Evolutionary conservation across 345 rosid genomes (phyloP).

Genomic region (Salix arbutifolia): DNA sequence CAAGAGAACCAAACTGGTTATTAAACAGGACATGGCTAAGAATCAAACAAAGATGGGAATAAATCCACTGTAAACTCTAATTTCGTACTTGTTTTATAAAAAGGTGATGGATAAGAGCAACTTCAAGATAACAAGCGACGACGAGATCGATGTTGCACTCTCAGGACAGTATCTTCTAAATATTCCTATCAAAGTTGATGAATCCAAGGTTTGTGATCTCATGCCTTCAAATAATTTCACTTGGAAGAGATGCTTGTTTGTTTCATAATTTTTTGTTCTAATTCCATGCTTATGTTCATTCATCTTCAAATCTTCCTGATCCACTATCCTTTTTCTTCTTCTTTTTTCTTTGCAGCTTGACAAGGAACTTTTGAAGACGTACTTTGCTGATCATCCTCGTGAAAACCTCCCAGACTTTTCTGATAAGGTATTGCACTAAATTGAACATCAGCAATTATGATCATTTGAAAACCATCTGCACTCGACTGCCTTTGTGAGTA

Average conservation of each 20-base stretch:
- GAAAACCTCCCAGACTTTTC: slow-evolving; percentile 74
- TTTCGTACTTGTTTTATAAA: not conserved
- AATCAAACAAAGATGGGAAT: not conserved
- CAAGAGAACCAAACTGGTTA: not conserved
- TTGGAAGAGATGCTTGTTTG: not conserved
- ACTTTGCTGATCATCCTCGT: slow-evolving; percentile 62
- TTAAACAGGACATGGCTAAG: not conserved
- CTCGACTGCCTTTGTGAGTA: not conserved
- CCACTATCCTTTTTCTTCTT: not conserved
- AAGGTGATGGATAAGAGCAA: slow-evolving; percentile 97
- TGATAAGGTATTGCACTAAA: slow-evolving; percentile 58
- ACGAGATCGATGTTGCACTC: slow-evolving; percentile 84
- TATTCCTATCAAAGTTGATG: slow-evolving; percentile 88
- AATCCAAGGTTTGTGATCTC: slow-evolving; percentile 62
- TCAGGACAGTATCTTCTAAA: slow-evolving; percentile 86
- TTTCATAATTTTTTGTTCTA: not conserved
- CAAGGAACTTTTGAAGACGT: slow-evolving; percentile 63
- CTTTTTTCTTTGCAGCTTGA: slow-evolving; percentile 62
- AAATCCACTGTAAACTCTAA: not conserved
- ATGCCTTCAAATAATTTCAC: not conserved
- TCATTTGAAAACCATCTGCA: not conserved
- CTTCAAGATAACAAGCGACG: slow-evolving; percentile 70
- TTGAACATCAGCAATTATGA: not conserved
- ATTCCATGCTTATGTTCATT: not conserved
- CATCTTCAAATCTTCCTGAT: not conserved